phyloP scores from a whole-genome alignment of 2,329 filamentous ascomycete species.

The Helicocarpus griseus region DNA sequence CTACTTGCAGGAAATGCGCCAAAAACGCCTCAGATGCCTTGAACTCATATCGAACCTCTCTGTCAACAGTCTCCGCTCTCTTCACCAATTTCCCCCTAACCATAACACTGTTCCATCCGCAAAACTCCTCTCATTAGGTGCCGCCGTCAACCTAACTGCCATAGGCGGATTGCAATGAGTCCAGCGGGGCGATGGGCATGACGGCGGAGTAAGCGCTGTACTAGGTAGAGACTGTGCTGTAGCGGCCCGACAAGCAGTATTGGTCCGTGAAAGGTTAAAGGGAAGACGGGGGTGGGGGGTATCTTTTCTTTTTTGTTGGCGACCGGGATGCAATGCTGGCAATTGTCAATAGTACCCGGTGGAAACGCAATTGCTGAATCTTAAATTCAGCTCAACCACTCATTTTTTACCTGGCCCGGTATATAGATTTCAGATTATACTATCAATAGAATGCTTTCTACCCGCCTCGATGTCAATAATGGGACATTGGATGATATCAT shows the following conservation, averaged over 20 bases:
- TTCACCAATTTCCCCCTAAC: too few relatives aligned
- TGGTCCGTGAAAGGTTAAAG: slow-evolving; percentile 18
- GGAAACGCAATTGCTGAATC: slow-evolving; percentile 34
- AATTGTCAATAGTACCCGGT: slow-evolving; percentile 44
- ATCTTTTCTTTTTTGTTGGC: too few relatives aligned
- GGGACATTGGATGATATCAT: slow-evolving; percentile 31
- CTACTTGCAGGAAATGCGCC: too few relatives aligned
- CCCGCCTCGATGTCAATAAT: slow-evolving; percentile 23
- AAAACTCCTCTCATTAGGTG: too few relatives aligned
- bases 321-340: too few relatives aligned
- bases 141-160: too few relatives aligned
- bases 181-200: too few relatives aligned
- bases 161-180: too few relatives aligned
- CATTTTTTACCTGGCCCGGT: background rate
- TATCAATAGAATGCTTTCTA: background rate
- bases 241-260: slow-evolving; percentile 41
- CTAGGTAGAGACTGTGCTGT: slow-evolving; percentile 43
- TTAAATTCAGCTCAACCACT: background rate
- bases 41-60: too few relatives aligned
- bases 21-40: too few relatives aligned
- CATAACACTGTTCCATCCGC: too few relatives aligned
- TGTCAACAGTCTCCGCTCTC: too few relatives aligned
- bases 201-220: slow-evolving; percentile 43
- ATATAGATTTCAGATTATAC: background rate
- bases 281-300: background rate